Conservation (phyloP, 495 filamentous ascomycete genomes). For the Daldinia bambusicola region DNA sequence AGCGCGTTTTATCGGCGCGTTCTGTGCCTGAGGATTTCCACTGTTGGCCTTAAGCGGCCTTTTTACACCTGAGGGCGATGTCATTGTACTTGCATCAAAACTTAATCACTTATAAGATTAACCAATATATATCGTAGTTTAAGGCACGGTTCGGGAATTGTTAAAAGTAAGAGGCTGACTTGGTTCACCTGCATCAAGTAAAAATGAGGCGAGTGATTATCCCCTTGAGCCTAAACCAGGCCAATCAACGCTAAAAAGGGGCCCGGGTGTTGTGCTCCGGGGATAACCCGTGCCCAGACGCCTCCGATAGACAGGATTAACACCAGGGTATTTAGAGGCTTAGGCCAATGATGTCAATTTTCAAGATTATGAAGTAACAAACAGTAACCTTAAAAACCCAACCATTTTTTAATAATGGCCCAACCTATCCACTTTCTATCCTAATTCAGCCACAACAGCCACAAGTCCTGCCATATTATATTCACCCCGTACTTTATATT, state of each 20-base stretch:
- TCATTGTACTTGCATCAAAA: neutral
- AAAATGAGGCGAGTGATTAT: conserved; percentile 23
- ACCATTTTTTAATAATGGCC: no score
- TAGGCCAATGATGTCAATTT: conserved; percentile 5
- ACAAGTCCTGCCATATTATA: no score
- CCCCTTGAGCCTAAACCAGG: conserved; percentile 24
- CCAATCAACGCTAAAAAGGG: conserved; percentile 17
- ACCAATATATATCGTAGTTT: neutral
- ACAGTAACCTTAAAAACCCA: no score
- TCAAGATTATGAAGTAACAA: conserved; percentile 4
- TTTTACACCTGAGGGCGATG: neutral
- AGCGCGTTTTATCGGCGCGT: conserved; percentile 17
- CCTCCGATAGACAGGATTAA: neutral
- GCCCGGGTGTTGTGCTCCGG: conserved; percentile 7
- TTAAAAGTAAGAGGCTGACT: neutral
- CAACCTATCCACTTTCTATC: no score
- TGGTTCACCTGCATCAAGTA: neutral
- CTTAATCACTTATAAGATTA: neutral
- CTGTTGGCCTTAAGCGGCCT: neutral
- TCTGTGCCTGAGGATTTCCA: conserved; percentile 5
- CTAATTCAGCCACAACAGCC: no score
- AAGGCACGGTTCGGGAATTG: neutral
- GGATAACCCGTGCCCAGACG: conserved; percentile 11
- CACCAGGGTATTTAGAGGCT: conserved; percentile 2
- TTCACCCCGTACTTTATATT: no score